Evolutionary conservation across 106 monocot species (phyloP).

Genomic region (Hemerocallis citrina): DNA sequence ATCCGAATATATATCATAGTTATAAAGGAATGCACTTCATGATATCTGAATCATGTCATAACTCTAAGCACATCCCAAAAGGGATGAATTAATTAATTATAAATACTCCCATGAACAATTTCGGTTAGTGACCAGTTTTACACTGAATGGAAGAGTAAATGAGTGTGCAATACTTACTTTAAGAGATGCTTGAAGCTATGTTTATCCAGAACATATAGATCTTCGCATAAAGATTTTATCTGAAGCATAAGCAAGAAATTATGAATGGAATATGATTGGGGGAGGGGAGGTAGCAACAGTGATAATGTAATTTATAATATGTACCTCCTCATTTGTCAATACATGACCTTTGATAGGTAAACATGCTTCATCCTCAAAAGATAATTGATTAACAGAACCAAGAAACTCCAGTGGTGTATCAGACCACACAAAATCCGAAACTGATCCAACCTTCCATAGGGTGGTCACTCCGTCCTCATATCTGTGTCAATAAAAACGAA

Average conservation of each 20-base stretch:
- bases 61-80: too few species aligned
- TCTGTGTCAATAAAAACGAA: too few species aligned
- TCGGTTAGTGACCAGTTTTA: too few species aligned
- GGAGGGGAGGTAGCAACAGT: too few species aligned
- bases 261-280: too few species aligned
- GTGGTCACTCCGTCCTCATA: constrained; percentile 87
- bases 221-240: constrained; percentile 77
- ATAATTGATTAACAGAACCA: constrained; percentile 68
- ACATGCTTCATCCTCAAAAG: constrained; percentile 76
- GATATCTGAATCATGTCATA: too few species aligned
- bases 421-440: constrained; percentile 89
- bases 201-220: constrained; percentile 77
- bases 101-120: too few species aligned
- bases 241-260: constrained; percentile 3
- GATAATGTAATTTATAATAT: too few species aligned
- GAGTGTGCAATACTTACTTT: constrained; percentile 29
- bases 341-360: constrained; percentile 63
- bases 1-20: too few species aligned
- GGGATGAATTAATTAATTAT: too few species aligned
- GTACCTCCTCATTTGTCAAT: constrained; percentile 88
- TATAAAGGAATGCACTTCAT: too few species aligned
- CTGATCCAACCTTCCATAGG: constrained; percentile 65
- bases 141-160: too few species aligned
- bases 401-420: constrained; percentile 79
- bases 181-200: constrained; percentile 92